Evolutionary conservation across 2,329 filamentous ascomycete species (phyloP).

Genomic region (Ophiocordyceps camponoti-saundersi): DNA sequence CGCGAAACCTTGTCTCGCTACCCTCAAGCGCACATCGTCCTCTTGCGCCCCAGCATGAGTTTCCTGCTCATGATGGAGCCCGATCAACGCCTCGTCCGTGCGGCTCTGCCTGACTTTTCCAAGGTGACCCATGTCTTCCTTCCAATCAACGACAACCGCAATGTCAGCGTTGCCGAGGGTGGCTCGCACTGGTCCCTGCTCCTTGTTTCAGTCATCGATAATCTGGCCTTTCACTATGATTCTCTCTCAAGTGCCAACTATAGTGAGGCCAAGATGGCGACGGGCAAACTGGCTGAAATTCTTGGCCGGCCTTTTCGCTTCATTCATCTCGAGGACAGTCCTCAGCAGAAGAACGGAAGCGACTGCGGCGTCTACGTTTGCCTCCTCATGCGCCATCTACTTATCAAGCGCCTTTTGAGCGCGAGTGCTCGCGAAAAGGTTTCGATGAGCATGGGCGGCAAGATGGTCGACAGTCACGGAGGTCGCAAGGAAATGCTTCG

Average conservation of each 20-base stretch:
- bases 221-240: constrained; percentile 94
- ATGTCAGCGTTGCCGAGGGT: constrained; percentile 63
- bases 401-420: constrained; percentile 65
- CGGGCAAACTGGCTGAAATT: constrained; percentile 50
- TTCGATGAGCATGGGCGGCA: constrained; percentile 81
- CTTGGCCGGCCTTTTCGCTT: constrained; percentile 55
- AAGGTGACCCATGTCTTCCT: constrained; percentile 85
- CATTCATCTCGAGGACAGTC: constrained; percentile 67
- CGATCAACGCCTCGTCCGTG: constrained; percentile 35
- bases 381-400: constrained; percentile 83
- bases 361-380: constrained; percentile 97
- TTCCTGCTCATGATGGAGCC: constrained; percentile 72
- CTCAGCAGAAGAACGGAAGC: constrained; percentile 79
- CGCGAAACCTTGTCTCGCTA: constrained; percentile 69
- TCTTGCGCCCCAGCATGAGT: constrained; percentile 83
- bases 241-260: constrained; percentile 63
- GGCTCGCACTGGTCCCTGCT: constrained; percentile 92
- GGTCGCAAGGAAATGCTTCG: constrained; percentile 81
- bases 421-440: constrained; percentile 74
- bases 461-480: constrained; percentile 62
- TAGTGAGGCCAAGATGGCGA: constrained; percentile 52
- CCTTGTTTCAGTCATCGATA: constrained; percentile 74
- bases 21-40: constrained; percentile 70
- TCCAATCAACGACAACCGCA: constrained; percentile 78
- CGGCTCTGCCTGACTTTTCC: constrained; percentile 65